phyloP scores from a whole-genome alignment of 306 rosid genomes.

The Pachyrhizus erosus region DNA sequence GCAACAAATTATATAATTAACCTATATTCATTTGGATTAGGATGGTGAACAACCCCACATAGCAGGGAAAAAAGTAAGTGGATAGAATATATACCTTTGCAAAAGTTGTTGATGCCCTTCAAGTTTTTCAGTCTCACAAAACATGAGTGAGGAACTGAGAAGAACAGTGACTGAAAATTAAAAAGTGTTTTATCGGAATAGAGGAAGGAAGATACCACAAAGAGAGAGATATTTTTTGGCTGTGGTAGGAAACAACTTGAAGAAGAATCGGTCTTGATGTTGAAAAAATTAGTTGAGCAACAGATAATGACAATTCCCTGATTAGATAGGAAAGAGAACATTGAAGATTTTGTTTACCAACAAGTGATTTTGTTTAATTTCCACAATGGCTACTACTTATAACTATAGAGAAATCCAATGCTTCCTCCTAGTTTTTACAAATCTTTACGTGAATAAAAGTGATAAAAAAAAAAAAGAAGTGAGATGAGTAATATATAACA shows the following conservation, averaged over 20 bases:
- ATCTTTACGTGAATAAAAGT: neutral
- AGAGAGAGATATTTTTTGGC: neutral
- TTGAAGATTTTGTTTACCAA: neutral
- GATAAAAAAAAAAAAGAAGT: neutral
- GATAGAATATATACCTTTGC: slow-evolving; percentile 9
- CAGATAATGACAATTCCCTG: neutral
- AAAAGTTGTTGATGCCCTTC: neutral
- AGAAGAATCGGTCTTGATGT: slow-evolving; percentile 14
- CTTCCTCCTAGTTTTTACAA: neutral
- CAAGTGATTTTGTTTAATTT: slow-evolving; percentile 31
- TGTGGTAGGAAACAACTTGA: neutral
- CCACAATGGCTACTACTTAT: neutral
- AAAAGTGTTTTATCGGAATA: neutral
- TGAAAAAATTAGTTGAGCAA: slow-evolving; percentile 26
- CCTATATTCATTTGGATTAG: slow-evolving; percentile 13
- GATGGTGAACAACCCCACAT: slow-evolving; percentile 2
- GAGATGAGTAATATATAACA: too few relatives aligned
- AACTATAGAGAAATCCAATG: neutral
- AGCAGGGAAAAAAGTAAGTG: neutral
- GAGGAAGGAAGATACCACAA: neutral
- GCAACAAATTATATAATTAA: neutral
- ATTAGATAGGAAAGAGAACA: neutral
- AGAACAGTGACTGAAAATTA: neutral
- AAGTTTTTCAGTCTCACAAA: neutral
- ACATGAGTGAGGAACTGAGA: neutral